A percentile compares a stretch with the other conserved stretches of the same genome.
Conservation (phyloP, 495 filamentous ascomycete species). For the Alectoria sarmentosa region DNA sequence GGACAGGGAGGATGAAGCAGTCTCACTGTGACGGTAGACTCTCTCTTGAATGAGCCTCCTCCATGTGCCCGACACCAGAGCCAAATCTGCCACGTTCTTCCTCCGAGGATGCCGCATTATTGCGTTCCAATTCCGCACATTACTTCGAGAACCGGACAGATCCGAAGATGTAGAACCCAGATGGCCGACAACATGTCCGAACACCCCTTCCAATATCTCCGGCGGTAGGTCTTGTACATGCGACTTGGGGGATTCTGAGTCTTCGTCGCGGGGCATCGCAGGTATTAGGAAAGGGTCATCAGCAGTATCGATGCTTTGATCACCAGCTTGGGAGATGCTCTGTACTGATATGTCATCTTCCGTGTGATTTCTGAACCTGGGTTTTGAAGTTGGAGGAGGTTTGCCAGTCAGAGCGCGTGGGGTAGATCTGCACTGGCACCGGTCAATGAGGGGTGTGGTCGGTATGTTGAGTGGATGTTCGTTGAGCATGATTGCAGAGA, state of each 20-base stretch:
- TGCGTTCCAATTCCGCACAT: constrained; percentile 53
- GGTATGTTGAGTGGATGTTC: constrained; percentile 13
- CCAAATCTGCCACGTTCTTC: constrained; percentile 55
- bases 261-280: background rate
- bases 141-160: constrained; percentile 37
- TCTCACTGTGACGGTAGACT: constrained; percentile 57
- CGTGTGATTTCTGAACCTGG: constrained; percentile 21
- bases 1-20: constrained; percentile 8
- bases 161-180: constrained; percentile 51
- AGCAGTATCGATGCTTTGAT: constrained; percentile 14
- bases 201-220: constrained; percentile 64
- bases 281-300: constrained; percentile 18
- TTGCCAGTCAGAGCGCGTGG: constrained; percentile 20
- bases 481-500: constrained; percentile 6
- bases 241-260: constrained; percentile 15
- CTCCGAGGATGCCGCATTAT: constrained; percentile 59
- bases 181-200: constrained; percentile 62
- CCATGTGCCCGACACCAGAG: constrained; percentile 57
- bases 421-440: constrained; percentile 18
- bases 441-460: constrained; percentile 12
- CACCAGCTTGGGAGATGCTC: constrained; percentile 18
- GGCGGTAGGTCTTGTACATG: constrained; percentile 46
- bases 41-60: constrained; percentile 58
- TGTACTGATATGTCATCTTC: constrained; percentile 29
- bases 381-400: constrained; percentile 19